These are phyloP conservation scores for Davidsoniella neocaledoniae DNA, from an alignment of 2,329 filamentous ascomycete genomes.

Conservation along the genomic window DNA sequence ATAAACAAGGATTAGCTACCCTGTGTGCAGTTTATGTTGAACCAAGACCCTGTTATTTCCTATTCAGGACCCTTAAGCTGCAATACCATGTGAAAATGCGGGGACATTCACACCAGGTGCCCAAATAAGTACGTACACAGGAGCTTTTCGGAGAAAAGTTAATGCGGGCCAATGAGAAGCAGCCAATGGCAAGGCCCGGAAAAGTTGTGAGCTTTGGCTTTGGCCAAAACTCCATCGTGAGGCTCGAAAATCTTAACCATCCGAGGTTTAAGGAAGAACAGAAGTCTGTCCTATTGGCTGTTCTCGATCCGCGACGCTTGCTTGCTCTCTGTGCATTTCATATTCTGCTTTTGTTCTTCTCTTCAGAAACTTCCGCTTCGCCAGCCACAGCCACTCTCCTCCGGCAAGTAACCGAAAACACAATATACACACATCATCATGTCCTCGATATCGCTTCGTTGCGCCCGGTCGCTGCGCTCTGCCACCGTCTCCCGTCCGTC, in stretches of 20 bases:
- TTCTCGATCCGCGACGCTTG: neutral
- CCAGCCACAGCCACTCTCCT: neutral
- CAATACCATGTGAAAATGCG: conserved; percentile 1
- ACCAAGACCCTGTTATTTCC: neutral
- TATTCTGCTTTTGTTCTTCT: neutral
- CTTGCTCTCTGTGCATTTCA: neutral
- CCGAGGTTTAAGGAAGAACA: neutral
- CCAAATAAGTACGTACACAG: conserved; percentile 1
- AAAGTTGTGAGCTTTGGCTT: conserved; percentile 10
- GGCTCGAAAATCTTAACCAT: conserved; percentile 1
- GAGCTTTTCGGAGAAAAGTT: conserved; percentile 8
- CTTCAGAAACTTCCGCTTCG: neutral
- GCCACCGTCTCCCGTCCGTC: conserved; percentile 27
- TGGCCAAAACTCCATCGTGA: conserved; percentile 3
- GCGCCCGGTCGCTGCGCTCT: conserved; percentile 23
- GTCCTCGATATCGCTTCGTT: conserved; percentile 12
- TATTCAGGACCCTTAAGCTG: neutral
- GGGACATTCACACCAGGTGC: neutral
- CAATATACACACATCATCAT: conserved; percentile 1
- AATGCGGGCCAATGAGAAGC: conserved; percentile 7
- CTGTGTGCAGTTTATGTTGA: neutral
- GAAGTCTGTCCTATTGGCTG: neutral
- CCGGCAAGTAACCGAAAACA: neutral
- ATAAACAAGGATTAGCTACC: neutral
- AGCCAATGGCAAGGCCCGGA: conserved; percentile 6